These are phyloP conservation scores for Cardamine resedifolia DNA, from an alignment of 345 rosid genomes.

Conservation along the genomic window DNA sequence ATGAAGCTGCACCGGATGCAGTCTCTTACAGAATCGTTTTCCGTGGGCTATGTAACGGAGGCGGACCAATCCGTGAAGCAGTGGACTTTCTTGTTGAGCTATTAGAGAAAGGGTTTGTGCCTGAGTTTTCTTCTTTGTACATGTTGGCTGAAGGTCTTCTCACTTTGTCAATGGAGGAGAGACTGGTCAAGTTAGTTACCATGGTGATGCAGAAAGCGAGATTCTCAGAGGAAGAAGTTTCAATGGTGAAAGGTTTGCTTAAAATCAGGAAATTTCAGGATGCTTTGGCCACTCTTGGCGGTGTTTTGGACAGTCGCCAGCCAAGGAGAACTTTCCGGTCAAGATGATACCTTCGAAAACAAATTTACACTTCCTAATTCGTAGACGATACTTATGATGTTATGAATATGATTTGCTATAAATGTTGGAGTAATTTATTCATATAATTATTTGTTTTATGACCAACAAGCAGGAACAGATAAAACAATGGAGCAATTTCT, in stretches of 20 bases:
- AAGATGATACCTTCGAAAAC: slow-evolving; percentile 25
- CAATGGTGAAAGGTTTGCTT: slow-evolving; percentile 70
- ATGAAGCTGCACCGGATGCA: slow-evolving; percentile 57
- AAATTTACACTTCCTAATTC: not conserved
- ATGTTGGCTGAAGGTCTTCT: slow-evolving; percentile 88
- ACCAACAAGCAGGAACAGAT: not conserved
- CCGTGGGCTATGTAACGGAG: slow-evolving; percentile 72
- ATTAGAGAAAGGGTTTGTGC: slow-evolving; percentile 65
- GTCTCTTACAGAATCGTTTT: slow-evolving; percentile 62
- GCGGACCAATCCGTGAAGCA: slow-evolving; percentile 82
- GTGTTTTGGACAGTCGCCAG: slow-evolving; percentile 47
- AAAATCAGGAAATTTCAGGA: slow-evolving; percentile 71
- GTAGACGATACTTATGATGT: not conserved
- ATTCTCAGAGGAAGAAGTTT: slow-evolving; percentile 53
- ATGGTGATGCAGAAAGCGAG: slow-evolving; percentile 71
- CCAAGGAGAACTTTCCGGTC: slow-evolving; percentile 45
- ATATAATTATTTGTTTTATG: not conserved
- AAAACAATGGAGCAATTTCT: not conserved
- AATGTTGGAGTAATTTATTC: not conserved
- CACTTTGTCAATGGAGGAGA: slow-evolving; percentile 67
- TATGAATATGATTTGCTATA: slow-evolving; percentile 2
- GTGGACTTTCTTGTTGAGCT: slow-evolving; percentile 76
- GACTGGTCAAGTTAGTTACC: slow-evolving; percentile 56
- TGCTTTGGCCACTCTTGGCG: slow-evolving; percentile 66
- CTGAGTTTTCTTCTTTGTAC: slow-evolving; percentile 69